These are phyloP conservation scores for Trapa incisa DNA, from an alignment of 345 rosid genomes.

Conservation along the genomic window DNA sequence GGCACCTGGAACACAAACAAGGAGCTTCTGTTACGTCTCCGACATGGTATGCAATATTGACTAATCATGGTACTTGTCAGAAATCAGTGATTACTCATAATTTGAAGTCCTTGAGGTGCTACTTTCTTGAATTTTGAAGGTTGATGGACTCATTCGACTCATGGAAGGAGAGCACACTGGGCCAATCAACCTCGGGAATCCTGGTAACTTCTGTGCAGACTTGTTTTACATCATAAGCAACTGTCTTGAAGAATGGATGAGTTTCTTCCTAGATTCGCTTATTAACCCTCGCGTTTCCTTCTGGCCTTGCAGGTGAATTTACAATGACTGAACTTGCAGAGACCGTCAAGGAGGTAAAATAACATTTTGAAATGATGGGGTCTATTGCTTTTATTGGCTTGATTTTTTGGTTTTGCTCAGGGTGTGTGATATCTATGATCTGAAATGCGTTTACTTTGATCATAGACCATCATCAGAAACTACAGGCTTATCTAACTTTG, in stretches of 20 bases:
- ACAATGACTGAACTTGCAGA: constrained; percentile 86
- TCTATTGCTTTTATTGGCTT: background rate
- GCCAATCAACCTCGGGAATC: constrained; percentile 85
- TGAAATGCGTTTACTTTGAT: background rate
- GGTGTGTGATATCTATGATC: background rate
- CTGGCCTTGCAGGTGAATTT: constrained; percentile 50
- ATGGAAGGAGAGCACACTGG: constrained; percentile 96
- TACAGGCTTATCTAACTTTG: background rate
- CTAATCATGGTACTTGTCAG: background rate
- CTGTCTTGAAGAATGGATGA: background rate
- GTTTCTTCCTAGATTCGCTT: background rate
- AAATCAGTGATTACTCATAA: background rate
- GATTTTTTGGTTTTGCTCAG: background rate
- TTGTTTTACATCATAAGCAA: constrained; percentile 29
- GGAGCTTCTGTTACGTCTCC: constrained; percentile 94
- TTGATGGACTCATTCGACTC: constrained; percentile 77
- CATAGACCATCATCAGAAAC: background rate
- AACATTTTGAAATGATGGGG: background rate
- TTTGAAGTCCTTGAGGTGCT: background rate
- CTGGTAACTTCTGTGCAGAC: constrained; percentile 22
- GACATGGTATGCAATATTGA: constrained; percentile 55
- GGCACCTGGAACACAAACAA: constrained; percentile 88
- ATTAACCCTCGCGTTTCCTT: background rate
- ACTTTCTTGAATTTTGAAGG: constrained; percentile 26
- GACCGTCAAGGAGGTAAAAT: constrained; percentile 66